Percentiles rank a stretch among this genome's conserved stretches.
These are phyloP conservation scores for Penicillium taxi DNA, from an alignment of 495 filamentous ascomycete genomes.

Conservation along the genomic window DNA sequence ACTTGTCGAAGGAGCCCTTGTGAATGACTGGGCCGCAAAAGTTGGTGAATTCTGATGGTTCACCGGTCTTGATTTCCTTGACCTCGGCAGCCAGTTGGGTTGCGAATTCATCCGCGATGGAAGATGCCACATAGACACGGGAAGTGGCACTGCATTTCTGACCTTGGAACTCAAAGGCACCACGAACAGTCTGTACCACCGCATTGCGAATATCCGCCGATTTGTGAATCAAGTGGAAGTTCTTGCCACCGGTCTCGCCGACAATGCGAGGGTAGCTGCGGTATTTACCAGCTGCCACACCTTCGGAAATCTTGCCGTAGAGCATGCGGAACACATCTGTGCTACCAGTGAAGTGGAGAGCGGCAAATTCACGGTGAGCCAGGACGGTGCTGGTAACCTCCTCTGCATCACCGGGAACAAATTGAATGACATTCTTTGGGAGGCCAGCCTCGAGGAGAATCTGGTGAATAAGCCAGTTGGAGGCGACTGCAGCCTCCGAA, in stretches of 20 bases:
- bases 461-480: constrained; percentile 72
- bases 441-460: constrained; percentile 78
- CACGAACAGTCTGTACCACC: constrained; percentile 67
- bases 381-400: constrained; percentile 67
- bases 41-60: constrained; percentile 57
- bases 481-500: constrained; percentile 65
- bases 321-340: constrained; percentile 75
- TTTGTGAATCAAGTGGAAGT: constrained; percentile 74
- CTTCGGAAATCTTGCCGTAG: constrained; percentile 66
- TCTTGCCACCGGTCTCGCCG: constrained; percentile 83
- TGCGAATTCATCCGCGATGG: constrained; percentile 60
- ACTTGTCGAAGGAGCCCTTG: constrained; percentile 46
- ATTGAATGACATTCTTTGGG: constrained; percentile 73
- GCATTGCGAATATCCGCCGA: constrained; percentile 70
- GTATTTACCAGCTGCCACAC: constrained; percentile 65
- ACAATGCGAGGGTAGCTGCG: constrained; percentile 73
- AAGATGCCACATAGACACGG: constrained; percentile 62
- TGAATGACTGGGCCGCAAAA: constrained; percentile 54
- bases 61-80: constrained; percentile 57
- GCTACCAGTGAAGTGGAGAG: constrained; percentile 76
- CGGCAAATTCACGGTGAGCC: constrained; percentile 61
- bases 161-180: constrained; percentile 79
- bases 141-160: constrained; percentile 86
- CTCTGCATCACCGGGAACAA: constrained; percentile 71
- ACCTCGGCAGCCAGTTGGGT: constrained; percentile 55